Conservation (phyloP, 257 asterid species). For the Asclepias syriaca region DNA sequence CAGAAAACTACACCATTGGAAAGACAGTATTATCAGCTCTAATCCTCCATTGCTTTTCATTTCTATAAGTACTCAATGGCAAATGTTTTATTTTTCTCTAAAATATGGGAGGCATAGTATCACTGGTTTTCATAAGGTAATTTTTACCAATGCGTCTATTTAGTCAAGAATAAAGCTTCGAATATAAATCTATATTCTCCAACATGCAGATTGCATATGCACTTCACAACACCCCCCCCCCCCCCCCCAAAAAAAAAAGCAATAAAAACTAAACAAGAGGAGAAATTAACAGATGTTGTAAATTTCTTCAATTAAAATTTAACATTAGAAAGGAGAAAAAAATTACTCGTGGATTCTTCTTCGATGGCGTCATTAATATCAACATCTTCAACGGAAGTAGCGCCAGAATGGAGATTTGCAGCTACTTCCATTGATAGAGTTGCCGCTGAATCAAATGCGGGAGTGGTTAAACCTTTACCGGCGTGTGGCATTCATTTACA, state of each 20-base stretch:
- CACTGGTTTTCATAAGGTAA: background rate
- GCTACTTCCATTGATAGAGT: slow-evolving; percentile 12
- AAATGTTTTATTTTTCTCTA: background rate
- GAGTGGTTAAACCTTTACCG: background rate
- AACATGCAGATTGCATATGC: background rate
- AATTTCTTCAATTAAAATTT: background rate
- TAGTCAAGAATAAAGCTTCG: background rate
- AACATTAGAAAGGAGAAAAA: background rate
- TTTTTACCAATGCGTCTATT: background rate
- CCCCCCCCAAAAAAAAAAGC: background rate
- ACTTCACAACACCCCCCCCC: background rate
- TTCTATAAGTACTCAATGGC: background rate
- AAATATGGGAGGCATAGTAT: background rate
- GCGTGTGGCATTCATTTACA: background rate
- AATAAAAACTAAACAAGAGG: background rate
- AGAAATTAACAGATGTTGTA: background rate
- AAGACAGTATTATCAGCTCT: background rate
- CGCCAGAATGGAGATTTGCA: background rate
- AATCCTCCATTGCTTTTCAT: background rate
- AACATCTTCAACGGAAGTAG: background rate
- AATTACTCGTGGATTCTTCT: slow-evolving; percentile 6
- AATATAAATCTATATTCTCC: background rate
- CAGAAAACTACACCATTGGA: background rate
- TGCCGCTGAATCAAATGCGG: background rate
- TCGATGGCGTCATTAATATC: background rate